Evolutionary conservation across 345 rosid genomes (phyloP), one percentile per base, ranked within the genome.

Genomic region (Angophora floribunda): DNA sequence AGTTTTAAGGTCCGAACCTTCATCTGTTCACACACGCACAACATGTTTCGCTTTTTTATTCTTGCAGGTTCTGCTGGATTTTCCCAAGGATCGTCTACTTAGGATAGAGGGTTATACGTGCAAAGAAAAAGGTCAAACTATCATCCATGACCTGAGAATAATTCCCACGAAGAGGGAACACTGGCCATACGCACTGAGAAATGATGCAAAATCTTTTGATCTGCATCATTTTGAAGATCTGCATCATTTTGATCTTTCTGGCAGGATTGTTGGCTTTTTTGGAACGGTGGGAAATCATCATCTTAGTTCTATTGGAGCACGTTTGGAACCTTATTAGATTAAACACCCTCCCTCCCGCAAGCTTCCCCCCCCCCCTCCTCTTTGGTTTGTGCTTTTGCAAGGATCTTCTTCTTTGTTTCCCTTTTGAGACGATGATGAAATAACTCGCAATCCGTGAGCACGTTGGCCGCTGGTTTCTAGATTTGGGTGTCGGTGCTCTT

Each of bases 101-200:
- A n/a, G 15, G 4, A 26, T 61, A 3, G 6, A 0, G 5, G 67
- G 12, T 1, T 61, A 14, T 14, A 26, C 0, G 67, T 3, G 1
- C 6, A 0, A 0, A 12, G 1, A 9, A 24, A 13, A 59, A 9
- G 0, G 0, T 5, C 1, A 1, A 5, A 59, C 65, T 26, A 59
- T 59, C 65, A 61, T 61, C 67, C 7, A 2, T 32, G 2, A 13
- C 67, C 67, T 61, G 15, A 6, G 3, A 26, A 28, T 61, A 61
- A 5, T 4, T 0, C 12, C 67, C 21, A 52, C 53, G 11, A n/a
- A n/a, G n/a, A n/a, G n/a, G n/a, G n/a, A n/a, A n/a, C n/a, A 4
- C 14, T 51, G 51, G 4, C 41, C 41, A 36, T 36, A 36, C 41
- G 41, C 4, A 36, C 41, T 2, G 41, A 36, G 41, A n/a, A n/a